A percentile compares a stretch with the other conserved stretches of the same genome.
Evolutionary conservation across 768 basidiomycete species (phyloP).

Genomic region (Mycena alexandri): DNA sequence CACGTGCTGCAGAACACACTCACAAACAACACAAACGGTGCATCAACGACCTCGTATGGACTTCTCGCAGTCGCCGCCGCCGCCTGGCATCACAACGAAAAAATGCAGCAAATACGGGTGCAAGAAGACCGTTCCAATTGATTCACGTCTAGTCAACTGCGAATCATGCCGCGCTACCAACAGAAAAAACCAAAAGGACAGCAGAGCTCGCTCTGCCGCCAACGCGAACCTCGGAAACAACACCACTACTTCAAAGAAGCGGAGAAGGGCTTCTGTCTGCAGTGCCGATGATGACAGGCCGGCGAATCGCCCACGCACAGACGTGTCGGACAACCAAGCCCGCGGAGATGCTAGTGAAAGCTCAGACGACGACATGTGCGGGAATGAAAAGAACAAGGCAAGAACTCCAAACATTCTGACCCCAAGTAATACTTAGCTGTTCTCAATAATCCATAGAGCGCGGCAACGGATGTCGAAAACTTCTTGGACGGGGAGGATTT

Average conservation of each 20-base stretch:
- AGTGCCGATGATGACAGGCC: neutral
- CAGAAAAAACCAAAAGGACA: slow-evolving; percentile 2
- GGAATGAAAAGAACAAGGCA: neutral
- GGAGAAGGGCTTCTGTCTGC: neutral
- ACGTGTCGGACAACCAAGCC: neutral
- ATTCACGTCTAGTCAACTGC: neutral
- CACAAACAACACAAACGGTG: neutral
- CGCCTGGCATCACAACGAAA: neutral
- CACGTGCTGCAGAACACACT: neutral
- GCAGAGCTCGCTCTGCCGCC: neutral
- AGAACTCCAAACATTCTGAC: neutral
- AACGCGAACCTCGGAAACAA: neutral
- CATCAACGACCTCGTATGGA: slow-evolving; percentile 18
- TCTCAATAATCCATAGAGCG: too few relatives aligned
- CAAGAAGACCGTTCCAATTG: too few relatives aligned
- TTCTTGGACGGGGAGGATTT: slow-evolving; percentile 21
- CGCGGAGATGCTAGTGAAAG: neutral
- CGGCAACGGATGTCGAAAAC: slow-evolving; percentile 7
- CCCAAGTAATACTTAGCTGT: neutral
- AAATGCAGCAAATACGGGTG: too few relatives aligned
- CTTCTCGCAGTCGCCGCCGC: neutral
- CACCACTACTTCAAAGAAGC: neutral
- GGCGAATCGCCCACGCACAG: slow-evolving; percentile 1
- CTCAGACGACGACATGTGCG: slow-evolving; percentile 13
- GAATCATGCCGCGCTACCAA: slow-evolving; percentile 3